These are phyloP conservation scores for Barnettozyma californica DNA, from an alignment of 805 yeast genomes.

Conservation along the genomic window DNA sequence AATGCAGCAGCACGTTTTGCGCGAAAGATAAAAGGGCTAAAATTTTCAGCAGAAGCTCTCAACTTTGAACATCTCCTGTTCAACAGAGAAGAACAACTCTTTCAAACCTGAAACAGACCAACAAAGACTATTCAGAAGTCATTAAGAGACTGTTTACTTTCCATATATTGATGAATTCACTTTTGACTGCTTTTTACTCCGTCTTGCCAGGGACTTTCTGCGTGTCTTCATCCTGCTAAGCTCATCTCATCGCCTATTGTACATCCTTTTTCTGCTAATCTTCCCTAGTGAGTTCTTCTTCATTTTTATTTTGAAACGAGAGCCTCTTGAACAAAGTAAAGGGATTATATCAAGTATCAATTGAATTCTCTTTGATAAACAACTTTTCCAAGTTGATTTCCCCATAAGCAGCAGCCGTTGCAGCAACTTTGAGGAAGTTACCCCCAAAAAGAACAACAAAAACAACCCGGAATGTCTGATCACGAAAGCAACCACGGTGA, in stretches of 20 bases:
- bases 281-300: background rate
- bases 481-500: constrained; percentile 20
- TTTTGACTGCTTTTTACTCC: constrained; percentile 1
- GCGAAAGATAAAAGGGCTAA: background rate
- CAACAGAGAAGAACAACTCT: background rate
- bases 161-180: constrained; percentile 5
- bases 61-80: background rate
- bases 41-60: background rate
- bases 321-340: background rate
- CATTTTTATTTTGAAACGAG: background rate
- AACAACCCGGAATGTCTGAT: constrained; percentile 22
- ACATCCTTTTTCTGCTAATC: background rate
- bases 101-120: background rate
- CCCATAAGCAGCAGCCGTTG: background rate
- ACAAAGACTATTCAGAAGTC: background rate
- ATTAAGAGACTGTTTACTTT: background rate
- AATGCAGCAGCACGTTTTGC: background rate
- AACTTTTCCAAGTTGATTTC: background rate
- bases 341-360: background rate
- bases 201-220: constrained; percentile 2
- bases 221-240: constrained; percentile 6
- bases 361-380: background rate
- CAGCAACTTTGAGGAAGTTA: background rate
- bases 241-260: background rate
- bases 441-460: background rate